Percentiles rank a stretch among this genome's conserved stretches.
These are phyloP conservation scores for Chrysoporthe cubensis DNA, from an alignment of 2,329 filamentous ascomycete genomes.

Conservation along the genomic window DNA sequence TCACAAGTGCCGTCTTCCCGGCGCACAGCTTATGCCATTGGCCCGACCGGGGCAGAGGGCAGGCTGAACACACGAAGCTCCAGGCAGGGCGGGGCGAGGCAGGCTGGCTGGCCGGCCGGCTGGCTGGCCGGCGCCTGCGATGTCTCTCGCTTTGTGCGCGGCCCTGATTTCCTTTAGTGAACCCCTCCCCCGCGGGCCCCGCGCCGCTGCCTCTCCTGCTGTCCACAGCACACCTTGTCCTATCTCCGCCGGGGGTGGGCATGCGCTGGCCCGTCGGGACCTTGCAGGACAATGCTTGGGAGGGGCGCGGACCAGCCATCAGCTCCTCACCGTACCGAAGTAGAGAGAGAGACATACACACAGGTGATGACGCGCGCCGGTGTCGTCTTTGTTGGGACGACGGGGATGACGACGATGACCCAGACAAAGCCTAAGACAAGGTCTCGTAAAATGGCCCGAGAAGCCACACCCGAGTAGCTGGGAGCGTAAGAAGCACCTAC, in stretches of 20 bases:
- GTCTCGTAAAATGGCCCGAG: constrained; percentile 7
- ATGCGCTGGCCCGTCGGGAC: constrained; percentile 1
- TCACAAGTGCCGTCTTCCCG: neutral
- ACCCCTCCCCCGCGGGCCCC: neutral
- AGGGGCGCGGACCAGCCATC: neutral
- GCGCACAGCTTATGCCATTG: neutral
- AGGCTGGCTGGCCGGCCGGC: neutral
- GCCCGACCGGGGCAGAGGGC: neutral
- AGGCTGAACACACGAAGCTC: neutral
- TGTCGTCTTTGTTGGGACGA: neutral
- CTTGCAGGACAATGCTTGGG: neutral
- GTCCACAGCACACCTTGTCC: neutral
- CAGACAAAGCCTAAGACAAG: neutral
- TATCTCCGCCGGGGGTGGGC: neutral
- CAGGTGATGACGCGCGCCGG: neutral
- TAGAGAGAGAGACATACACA: neutral
- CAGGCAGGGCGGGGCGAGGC: neutral
- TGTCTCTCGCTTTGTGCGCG: neutral
- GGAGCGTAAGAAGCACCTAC: neutral
- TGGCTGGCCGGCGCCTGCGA: neutral
- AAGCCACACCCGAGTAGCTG: neutral
- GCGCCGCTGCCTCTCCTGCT: neutral
- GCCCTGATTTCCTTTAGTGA: neutral
- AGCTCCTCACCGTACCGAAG: neutral
- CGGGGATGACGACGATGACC: constrained; percentile 5